phyloP scores from a whole-genome alignment of 225 moss, liverwort and hornwort genomes.

The Bryum argenteum region DNA sequence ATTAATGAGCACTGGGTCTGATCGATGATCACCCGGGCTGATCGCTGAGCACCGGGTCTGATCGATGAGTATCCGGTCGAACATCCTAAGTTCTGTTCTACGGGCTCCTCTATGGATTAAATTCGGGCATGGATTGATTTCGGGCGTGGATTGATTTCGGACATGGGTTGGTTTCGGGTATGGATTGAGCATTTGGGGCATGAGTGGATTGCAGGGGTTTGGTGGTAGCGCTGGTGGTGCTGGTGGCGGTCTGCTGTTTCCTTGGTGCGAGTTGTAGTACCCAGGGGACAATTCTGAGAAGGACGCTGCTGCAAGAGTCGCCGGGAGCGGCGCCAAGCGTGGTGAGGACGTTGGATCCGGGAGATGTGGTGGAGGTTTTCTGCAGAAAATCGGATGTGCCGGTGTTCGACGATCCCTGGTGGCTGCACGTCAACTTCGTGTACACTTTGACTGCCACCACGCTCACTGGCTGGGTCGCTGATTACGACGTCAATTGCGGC shows the following conservation, averaged over 20 bases:
- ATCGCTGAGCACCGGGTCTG: too few species aligned
- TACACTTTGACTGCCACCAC: too few species aligned
- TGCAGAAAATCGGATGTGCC: not conserved
- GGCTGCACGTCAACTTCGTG: not conserved
- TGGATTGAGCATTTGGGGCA: too few species aligned
- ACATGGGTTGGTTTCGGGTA: too few species aligned
- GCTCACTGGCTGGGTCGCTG: not conserved
- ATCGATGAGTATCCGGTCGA: too few species aligned
- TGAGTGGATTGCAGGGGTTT: not conserved
- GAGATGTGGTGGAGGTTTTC: not conserved
- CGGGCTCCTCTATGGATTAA: too few species aligned
- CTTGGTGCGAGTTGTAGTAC: not conserved
- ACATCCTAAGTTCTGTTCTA: too few species aligned
- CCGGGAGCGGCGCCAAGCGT: not conserved
- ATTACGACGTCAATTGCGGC: constrained; percentile 6
- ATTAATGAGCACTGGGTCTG: too few species aligned
- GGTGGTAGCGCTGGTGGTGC: not conserved
- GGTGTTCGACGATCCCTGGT: constrained; percentile 5
- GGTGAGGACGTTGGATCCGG: not conserved
- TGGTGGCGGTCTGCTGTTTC: not conserved
- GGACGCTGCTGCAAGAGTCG: not conserved
- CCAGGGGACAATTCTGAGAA: not conserved
- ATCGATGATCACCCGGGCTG: too few species aligned
- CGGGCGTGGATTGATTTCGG: too few species aligned
- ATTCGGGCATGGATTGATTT: too few species aligned